Base-by-base conservation (phyloP, 306 rosid genomes). In the Betula pendula region DNA sequence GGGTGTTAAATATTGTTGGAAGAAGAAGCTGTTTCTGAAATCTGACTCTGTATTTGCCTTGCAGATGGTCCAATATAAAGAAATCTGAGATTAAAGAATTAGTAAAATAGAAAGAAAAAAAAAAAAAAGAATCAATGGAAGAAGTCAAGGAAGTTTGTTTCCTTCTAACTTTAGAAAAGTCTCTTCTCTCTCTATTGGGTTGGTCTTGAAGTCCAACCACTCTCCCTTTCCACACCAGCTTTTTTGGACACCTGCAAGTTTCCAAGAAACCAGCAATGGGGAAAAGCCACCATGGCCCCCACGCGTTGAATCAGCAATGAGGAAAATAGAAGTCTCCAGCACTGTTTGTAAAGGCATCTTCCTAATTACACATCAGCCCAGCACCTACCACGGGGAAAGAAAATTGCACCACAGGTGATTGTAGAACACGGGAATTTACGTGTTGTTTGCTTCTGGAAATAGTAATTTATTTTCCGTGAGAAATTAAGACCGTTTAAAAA, bases 181-280 rank as follows among this genome's bases (percentile, higher is more conserved):
- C 16, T 16, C 5, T 5, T 29, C 7, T 16, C 5, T 31, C 33
- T 13, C 17, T 35, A 14, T 66, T 19, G 48, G 44, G 15, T 35
- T 9, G 70, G 70, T 38, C 70, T 38, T 38, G 25, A n/a, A 19
- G 70, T 38, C 48, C 70, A 38, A 66, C 70, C 8, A 38, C 70
- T 66, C 3, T n/a, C 70, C 25, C 38, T 66, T 15, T 66, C 5
- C 70, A 38, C 49, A 66, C 29, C 70, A 8, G 25, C 70, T 4
- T 16, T 16, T 38, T 33, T 0, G n/a, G 31, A n/a, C 14, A 2
- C 29, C 25, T 65, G n/a, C 14, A 38, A 42, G 29, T 38, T n/a
- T 66, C 16, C 70, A n/a, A 66, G 27, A 66, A 38, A 27, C 44
- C n/a, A 3, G 48, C 9, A 6, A 13, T 52, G 1, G 13, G 8